Percentiles rank a stretch among this genome's conserved stretches.
These are phyloP conservation scores for Pythium sp. DNA, from an alignment of 352 stramenopile genomes.

Conservation along the genomic window DNA sequence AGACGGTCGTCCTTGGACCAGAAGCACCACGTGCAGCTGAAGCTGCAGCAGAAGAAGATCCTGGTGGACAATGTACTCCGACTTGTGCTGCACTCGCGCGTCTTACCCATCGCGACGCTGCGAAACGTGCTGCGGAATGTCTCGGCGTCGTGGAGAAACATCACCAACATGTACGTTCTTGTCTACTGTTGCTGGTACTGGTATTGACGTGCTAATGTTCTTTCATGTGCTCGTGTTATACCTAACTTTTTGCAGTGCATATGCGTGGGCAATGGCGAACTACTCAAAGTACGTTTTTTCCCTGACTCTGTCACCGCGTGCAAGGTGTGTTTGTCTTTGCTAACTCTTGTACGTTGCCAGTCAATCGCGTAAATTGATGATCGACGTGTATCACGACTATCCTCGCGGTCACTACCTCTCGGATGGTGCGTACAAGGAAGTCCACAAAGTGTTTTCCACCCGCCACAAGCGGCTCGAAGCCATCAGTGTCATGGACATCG, in stretches of 20 bases:
- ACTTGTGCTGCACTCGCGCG: slow-evolving; percentile 41
- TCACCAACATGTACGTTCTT: slow-evolving; percentile 39
- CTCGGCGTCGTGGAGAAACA: slow-evolving; percentile 42
- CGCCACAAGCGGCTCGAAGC: slow-evolving; percentile 61
- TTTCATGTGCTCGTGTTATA: neutral
- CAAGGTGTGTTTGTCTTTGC: neutral
- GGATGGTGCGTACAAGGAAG: slow-evolving; percentile 86
- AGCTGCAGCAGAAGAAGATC: slow-evolving; percentile 23
- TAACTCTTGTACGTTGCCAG: slow-evolving; percentile 3
- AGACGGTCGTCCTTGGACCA: slow-evolving; percentile 5
- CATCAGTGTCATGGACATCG: slow-evolving; percentile 92
- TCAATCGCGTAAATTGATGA: slow-evolving; percentile 28
- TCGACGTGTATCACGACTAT: slow-evolving; percentile 45
- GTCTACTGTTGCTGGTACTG: neutral
- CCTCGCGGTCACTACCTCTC: slow-evolving; percentile 75
- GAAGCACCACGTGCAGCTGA: neutral
- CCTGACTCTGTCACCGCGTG: neutral
- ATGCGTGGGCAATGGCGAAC: slow-evolving; percentile 51
- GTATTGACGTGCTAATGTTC: neutral
- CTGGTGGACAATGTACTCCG: slow-evolving; percentile 35
- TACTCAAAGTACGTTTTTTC: slow-evolving; percentile 40
- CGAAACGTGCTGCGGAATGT: slow-evolving; percentile 38
- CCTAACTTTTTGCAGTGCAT: slow-evolving; percentile 27
- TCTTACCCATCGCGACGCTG: slow-evolving; percentile 30
- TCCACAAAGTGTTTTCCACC: slow-evolving; percentile 82